These are phyloP conservation scores for Fusarium nisikadoi DNA, from an alignment of 2,329 filamentous ascomycete genomes.

Conservation along the genomic window DNA sequence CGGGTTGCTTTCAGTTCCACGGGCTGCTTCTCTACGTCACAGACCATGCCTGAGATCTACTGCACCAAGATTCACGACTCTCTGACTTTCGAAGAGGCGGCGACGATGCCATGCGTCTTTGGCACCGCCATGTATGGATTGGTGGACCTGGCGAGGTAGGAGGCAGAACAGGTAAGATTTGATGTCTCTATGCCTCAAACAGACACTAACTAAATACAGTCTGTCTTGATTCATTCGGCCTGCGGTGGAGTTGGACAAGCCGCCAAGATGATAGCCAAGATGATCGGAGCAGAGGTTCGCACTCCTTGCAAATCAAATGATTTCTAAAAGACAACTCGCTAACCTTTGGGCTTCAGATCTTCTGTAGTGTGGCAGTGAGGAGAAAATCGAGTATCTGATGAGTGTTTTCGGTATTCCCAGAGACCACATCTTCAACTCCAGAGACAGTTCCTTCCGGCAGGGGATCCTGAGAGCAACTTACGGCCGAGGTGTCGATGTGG, in stretches of 20 bases:
- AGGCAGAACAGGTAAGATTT: constrained; percentile 11
- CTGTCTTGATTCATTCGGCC: constrained; percentile 38
- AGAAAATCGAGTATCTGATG: constrained; percentile 50
- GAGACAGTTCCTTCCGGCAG: constrained; percentile 46
- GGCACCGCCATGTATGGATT: constrained; percentile 42
- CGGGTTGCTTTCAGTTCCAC: constrained; percentile 48
- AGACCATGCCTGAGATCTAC: constrained; percentile 23
- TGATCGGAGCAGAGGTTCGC: constrained; percentile 50
- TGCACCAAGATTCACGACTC: constrained; percentile 48
- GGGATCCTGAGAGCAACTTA: constrained; percentile 44
- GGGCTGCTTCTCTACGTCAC: constrained; percentile 37
- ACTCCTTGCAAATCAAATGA: not conserved
- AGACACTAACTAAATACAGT: constrained; percentile 25
- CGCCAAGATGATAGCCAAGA: constrained; percentile 44
- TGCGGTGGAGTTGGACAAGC: constrained; percentile 50
- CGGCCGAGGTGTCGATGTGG: constrained; percentile 50
- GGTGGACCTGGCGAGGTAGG: not conserved
- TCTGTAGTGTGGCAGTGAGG: constrained; percentile 49
- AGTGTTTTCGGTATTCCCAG: constrained; percentile 46
- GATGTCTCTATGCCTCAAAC: not conserved
- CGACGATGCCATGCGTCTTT: constrained; percentile 50
- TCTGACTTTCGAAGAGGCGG: constrained; percentile 50
- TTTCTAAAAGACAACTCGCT: not conserved
- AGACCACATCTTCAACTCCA: constrained; percentile 50
- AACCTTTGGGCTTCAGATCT: not conserved